Base-by-base conservation (phyloP, 371 early-diverging fungal species). In the Syncephalis fuscata region DNA sequence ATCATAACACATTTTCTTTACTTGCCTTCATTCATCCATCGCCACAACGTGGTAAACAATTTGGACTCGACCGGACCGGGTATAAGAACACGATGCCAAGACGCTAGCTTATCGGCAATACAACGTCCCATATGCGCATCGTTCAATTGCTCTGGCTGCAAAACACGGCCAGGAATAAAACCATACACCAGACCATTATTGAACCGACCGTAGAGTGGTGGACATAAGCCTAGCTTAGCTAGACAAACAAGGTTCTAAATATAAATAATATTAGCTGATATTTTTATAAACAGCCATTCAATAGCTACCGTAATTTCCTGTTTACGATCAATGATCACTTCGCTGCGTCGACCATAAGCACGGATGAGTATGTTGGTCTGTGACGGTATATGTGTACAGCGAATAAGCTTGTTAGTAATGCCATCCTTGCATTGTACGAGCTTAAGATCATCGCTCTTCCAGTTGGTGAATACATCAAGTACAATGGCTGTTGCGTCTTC, bases 141-240 rank as follows among this genome's bases (percentile, higher is more conserved):
- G 9, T 72, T 58, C 80, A 94, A 72, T 37, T 88, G 84, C 3
- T 71, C 63, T 8, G 76, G 72, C 47, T 66, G 61, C 17, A 78
- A 70, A 11, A 79, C 78, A 14, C 63, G 61, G 1, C 95, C 95
- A 11, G 78, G 73, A 32, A 88, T 74, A 52, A 69, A 94, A 2
- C 95, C 95, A 62, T 92, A 92, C 24, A 88, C 79, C 20, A 94
- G 57, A 1, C 93, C 93, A 60, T 92, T 92, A 41, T 62, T 59
- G 59, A 92, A 91, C 23, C 82, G 70, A 25, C 82, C 92, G 59
- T 88, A 82, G 2, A 92, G 57, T n/a, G 83, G 77, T 26, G 91
- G 88, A 38, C 76, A 71, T 55, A 91, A 64, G 27, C 74, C 74
- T 45, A 72, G 69, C 38, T 70, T 57, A 17, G 87, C 73, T 24